Percentiles rank a stretch among this genome's conserved stretches.
These are phyloP conservation scores for Fraxinus xanthoxyloides DNA, from an alignment of 305 asterid species.

Conservation along the genomic window DNA sequence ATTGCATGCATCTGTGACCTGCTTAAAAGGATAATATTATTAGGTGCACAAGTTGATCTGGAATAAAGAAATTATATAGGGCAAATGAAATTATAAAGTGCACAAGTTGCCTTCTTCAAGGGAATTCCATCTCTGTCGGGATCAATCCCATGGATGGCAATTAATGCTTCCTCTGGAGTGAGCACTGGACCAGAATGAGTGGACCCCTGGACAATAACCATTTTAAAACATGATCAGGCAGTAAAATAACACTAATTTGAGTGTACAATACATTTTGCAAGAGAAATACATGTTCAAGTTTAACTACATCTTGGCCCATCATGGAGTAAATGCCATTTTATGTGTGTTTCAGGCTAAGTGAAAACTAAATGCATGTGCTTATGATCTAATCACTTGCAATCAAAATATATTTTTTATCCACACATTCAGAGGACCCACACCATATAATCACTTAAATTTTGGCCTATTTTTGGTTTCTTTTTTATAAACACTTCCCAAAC, in stretches of 20 bases:
- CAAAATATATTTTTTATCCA: background rate
- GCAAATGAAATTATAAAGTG: slow-evolving; percentile 16
- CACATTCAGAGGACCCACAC: background rate
- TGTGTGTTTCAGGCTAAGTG: background rate
- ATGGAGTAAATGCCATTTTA: background rate
- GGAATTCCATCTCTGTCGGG: slow-evolving; percentile 91
- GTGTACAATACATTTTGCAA: background rate
- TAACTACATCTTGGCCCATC: background rate
- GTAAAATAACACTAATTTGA: slow-evolving; percentile 4
- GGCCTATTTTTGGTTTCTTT: background rate
- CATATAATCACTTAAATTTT: background rate
- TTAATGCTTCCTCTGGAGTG: slow-evolving; percentile 93
- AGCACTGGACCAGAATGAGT: slow-evolving; percentile 63
- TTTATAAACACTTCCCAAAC: background rate
- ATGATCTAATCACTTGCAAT: background rate
- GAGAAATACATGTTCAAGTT: slow-evolving; percentile 11
- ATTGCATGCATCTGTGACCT: slow-evolving; percentile 98
- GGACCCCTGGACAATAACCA: slow-evolving; percentile 54
- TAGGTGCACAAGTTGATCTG: slow-evolving; percentile 26
- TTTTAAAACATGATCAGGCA: slow-evolving; percentile 25
- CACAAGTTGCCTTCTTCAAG: slow-evolving; percentile 69
- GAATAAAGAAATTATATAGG: slow-evolving; percentile 20
- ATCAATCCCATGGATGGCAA: slow-evolving; percentile 92
- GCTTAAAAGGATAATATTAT: slow-evolving; percentile 33
- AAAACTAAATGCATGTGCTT: background rate